Evolutionary conservation across 148 eudicot species (phyloP).

Genomic region (Diospyros kaki): DNA sequence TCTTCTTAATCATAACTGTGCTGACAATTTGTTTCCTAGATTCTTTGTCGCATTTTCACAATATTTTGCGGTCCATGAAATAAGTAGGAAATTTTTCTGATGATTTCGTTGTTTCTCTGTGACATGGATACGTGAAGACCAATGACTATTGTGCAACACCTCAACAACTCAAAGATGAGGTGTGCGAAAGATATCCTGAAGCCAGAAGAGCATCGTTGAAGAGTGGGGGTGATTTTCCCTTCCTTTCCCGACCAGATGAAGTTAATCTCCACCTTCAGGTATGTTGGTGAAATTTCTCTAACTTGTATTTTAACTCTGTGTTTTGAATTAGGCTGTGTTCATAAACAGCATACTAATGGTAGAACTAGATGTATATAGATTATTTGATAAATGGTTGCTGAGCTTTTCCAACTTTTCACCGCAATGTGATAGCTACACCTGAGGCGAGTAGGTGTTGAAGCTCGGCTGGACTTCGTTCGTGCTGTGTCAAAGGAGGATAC

Average conservation of each 20-base stretch:
- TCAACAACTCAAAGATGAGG: conserved; percentile 84
- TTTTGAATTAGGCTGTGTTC: no score
- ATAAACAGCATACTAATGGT: neutral
- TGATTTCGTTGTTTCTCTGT: conserved; percentile 4
- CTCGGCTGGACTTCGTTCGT: conserved; percentile 62
- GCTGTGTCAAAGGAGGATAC: conserved; percentile 39
- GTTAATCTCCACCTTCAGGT: conserved; percentile 99
- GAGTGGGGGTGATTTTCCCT: conserved; percentile 95
- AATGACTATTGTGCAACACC: conserved; percentile 82
- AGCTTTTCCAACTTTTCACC: conserved; percentile 7
- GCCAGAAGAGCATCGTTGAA: conserved; percentile 86
- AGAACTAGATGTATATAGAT: neutral
- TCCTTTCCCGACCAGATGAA: conserved; percentile 93
- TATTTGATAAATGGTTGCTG: conserved; percentile 4
- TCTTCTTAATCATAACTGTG: no score
- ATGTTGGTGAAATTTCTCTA: neutral
- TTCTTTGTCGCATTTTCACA: neutral
- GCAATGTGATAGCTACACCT: conserved; percentile 65
- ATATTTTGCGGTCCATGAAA: neutral
- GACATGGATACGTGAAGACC: conserved; percentile 43
- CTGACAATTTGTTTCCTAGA: neutral
- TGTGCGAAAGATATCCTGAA: conserved; percentile 78
- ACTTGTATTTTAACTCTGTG: neutral
- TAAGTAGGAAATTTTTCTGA: neutral
- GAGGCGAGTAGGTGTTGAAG: conserved; percentile 87